phyloP scores from a whole-genome alignment of 805 yeast genomes.

The Saccharomycopsis fibuligera region DNA sequence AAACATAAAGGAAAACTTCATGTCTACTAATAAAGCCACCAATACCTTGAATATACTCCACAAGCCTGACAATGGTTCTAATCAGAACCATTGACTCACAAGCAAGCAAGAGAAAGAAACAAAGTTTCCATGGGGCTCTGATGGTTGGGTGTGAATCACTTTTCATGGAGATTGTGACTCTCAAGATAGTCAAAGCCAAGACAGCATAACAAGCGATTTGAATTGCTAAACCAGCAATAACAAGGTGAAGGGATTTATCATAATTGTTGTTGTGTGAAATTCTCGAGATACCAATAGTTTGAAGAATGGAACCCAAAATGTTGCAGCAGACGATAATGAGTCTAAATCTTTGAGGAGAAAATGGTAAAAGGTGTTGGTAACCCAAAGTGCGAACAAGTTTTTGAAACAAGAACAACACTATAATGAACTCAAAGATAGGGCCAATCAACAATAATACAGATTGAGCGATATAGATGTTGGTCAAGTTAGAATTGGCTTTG shows the following conservation, averaged over 20 bases:
- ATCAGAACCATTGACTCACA: slow-evolving; percentile 18
- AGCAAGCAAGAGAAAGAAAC: background rate
- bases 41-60: slow-evolving; percentile 29
- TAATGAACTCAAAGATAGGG: background rate
- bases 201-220: background rate
- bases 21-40: slow-evolving; percentile 22
- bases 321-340: background rate
- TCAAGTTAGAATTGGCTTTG: background rate
- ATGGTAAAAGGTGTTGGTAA: background rate
- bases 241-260: background rate
- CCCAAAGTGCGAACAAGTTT: background rate
- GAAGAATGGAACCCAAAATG: background rate
- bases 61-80: slow-evolving; percentile 30
- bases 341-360: background rate
- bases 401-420: background rate
- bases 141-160: background rate
- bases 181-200: background rate
- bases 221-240: background rate
- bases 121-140: background rate
- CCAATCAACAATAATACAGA: background rate
- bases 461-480: background rate
- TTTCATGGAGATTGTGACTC: background rate
- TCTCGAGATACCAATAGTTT: background rate
- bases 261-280: background rate
- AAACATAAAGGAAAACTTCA: background rate